Base-by-base conservation (phyloP, 129 eudicot species). In the Escallonia rubra region DNA sequence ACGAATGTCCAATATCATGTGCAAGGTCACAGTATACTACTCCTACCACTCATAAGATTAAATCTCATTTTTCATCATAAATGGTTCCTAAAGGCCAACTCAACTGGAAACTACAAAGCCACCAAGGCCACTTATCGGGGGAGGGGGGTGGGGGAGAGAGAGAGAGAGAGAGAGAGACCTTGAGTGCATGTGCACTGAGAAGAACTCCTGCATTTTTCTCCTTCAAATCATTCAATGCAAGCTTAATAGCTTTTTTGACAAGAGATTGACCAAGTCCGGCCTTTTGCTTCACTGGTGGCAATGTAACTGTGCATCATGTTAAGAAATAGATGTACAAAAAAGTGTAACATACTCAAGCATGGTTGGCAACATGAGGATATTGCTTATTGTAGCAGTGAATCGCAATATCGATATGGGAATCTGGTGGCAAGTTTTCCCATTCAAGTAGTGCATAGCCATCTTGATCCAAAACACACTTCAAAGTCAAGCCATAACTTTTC, bases 371-470 rank as follows among this genome's bases (percentile, higher is more conserved):
- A 15, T 76, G 68, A 72, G 96, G 96, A 89, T 89, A 93, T 79
- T 86, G 79, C 68, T 73, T 82, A 46, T 78, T 72, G 54, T 86
- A 83, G 63, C 73, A 73, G 72, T 86, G 99, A 78, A 93, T 80
- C 60, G 75, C 95, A 58, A 93, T 80, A 68, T 87, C 86, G 66
- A 94, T 81, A 81, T 82, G 88, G 63, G 51, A 67, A 52, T 67
- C 57, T 63, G 73, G 85, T 60, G 95, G 92, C 68, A 93, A 71
- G 79, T 78, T 86, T 64, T 89, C 93, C 99, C 99, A 93, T 77
- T 89, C 90, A 78, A 93, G 81, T 62, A 82, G 56, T 51, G 72
- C 72, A 61, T 68, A 59, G 43, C 84, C 82, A 61, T 84, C 90
- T 73, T 80, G 80, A 55, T 70, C 80, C 6, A 80, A 72, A 63